Base-by-base conservation (phyloP, 306 rosid genomes). In the Cicer cuneatum region DNA sequence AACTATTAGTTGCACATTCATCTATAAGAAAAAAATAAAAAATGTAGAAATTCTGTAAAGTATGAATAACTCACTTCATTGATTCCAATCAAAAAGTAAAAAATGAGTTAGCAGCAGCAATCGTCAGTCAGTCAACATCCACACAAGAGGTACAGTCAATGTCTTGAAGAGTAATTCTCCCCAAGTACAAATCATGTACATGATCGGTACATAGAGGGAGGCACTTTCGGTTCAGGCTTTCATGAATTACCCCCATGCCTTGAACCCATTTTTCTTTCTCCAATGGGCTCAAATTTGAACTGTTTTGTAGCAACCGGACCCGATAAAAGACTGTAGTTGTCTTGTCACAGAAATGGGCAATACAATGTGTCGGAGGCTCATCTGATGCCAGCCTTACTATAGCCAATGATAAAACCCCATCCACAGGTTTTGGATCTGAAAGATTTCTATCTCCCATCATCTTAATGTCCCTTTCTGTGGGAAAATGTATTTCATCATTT, bases 371-470 rank as follows among this genome's bases (percentile, higher is more conserved):
- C 1, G 90, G 83, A 74, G 84, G 86, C 77, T 93, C 96, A 71
- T 91, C 90, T 16, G 85, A 85, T 60, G 88, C 97, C 83, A 93
- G 82, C 78, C 98, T 88, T 60, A 88, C 81, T 77, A 85, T 40
- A 54, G 85, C 88, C 90, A 91, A 80, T 33, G 88, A 82, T 57
- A 89, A 74, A 29, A 83, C 80, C 39, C 97, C 98, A 41, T 88
- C 97, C 56, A 89, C 93, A 19, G 89, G 96, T 72, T 83, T 88
- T 39, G 98, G 98, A 82, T 93, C 97, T 7, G 87, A 83, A 66
- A 91, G 92, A 80, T 85, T 87, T 80, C 72, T 72, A 51, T 89
- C 93, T 84, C 98, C 98, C 96, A 88, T 87, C 97, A 93, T 91
- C 84, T 87, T 89, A 62, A 91, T 92, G 84, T 89, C 97, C 82